Conservation (phyloP, 805 yeast species). For the Ogataea siamensis region DNA sequence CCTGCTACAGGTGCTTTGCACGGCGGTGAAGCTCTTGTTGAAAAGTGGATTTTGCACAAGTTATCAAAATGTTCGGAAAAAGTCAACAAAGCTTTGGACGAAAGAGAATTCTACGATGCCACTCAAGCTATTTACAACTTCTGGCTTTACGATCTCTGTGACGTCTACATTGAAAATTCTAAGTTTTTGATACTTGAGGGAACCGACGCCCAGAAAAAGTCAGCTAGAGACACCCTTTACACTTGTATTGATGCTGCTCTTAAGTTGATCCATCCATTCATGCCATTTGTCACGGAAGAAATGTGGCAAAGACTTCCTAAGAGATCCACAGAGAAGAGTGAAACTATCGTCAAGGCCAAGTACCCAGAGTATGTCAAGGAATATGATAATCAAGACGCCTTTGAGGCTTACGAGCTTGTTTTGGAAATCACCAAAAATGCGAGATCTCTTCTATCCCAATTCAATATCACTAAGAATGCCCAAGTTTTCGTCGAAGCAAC, state of each 20-base stretch:
- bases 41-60: constrained; percentile 93
- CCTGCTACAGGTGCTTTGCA: constrained; percentile 58
- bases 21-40: constrained; percentile 87
- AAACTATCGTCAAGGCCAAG: constrained; percentile 71
- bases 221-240: constrained; percentile 93
- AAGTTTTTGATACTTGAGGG: constrained; percentile 92
- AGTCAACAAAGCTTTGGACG: constrained; percentile 66
- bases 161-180: constrained; percentile 96
- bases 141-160: constrained; percentile 95
- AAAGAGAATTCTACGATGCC: constrained; percentile 84
- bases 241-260: constrained; percentile 90
- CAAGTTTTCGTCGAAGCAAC: constrained; percentile 77
- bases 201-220: constrained; percentile 72
- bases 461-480: constrained; percentile 84
- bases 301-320: constrained; percentile 98
- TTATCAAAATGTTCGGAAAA: constrained; percentile 65
- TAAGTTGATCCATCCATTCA: constrained; percentile 92
- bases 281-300: constrained; percentile 97
- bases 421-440: constrained; percentile 86
- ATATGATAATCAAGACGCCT: constrained; percentile 64
- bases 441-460: constrained; percentile 89
- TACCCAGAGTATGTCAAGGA: constrained; percentile 68
- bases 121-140: constrained; percentile 86
- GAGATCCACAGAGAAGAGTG: constrained; percentile 66
- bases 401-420: constrained; percentile 75